These are phyloP conservation scores for Prillingera fragicola DNA, from an alignment of 1,284 basidiomycete genomes.

Conservation along the genomic window DNA sequence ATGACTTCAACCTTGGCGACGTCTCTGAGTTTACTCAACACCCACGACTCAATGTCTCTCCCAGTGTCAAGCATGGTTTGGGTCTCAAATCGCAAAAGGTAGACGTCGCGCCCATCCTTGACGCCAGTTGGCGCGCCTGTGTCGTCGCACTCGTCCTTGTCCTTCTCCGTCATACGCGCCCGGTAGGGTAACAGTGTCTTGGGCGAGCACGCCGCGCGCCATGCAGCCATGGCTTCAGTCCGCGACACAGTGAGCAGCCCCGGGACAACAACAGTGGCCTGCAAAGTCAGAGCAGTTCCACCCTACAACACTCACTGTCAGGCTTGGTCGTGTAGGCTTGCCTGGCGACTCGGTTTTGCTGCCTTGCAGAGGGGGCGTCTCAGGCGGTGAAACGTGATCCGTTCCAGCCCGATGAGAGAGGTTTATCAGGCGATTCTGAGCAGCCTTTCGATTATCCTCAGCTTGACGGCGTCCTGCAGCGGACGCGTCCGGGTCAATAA, in stretches of 20 bases:
- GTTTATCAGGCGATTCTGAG: too few species aligned
- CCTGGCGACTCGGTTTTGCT: constrained; percentile 19
- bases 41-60: constrained; percentile 48
- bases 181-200: neutral
- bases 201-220: constrained; percentile 38
- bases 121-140: constrained; percentile 13
- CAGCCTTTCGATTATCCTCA: too few species aligned
- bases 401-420: too few species aligned
- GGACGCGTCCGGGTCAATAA: too few species aligned
- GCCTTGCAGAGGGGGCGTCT: too few species aligned
- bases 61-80: constrained; percentile 50
- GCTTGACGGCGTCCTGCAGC: too few species aligned
- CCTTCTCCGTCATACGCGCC: neutral
- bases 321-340: constrained; percentile 34
- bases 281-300: neutral
- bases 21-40: constrained; percentile 42
- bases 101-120: constrained; percentile 48
- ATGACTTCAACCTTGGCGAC: constrained; percentile 51
- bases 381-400: too few species aligned
- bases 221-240: constrained; percentile 48
- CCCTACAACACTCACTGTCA: constrained; percentile 35
- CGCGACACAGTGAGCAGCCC: constrained; percentile 49
- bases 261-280: constrained; percentile 50
- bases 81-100: constrained; percentile 47
- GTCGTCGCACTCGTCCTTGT: too few species aligned